Percentiles rank a stretch among this genome's conserved stretches.
These are phyloP conservation scores for Nicotiana tomentosiformis DNA, from an alignment of 257 asterid genomes.

Conservation along the genomic window DNA sequence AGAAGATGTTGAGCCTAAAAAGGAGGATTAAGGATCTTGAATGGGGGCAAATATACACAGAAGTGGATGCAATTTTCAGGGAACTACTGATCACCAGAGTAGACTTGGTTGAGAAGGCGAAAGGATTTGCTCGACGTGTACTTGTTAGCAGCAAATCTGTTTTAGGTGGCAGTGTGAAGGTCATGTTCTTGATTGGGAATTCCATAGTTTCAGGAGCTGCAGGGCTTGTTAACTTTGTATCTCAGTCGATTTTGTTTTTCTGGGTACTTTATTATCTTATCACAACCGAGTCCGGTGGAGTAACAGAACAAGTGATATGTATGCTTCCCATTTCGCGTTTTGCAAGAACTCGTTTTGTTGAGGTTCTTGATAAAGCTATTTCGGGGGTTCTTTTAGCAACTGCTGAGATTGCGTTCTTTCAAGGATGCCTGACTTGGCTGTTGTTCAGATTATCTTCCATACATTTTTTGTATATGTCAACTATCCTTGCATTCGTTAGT, in stretches of 20 bases:
- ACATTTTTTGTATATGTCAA: conserved; percentile 80
- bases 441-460: conserved; percentile 63
- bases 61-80: conserved; percentile 55
- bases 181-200: conserved; percentile 46
- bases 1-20: conserved; percentile 48
- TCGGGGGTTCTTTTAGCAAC: conserved; percentile 84
- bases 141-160: conserved; percentile 60
- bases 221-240: conserved; percentile 61
- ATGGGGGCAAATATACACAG: conserved; percentile 69
- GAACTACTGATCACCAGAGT: conserved; percentile 59
- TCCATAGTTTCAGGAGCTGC: conserved; percentile 97
- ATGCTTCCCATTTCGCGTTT: conserved; percentile 78
- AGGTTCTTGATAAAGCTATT: conserved; percentile 74
- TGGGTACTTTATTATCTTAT: conserved; percentile 82
- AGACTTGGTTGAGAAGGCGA: conserved; percentile 82
- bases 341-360: conserved; percentile 68
- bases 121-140: conserved; percentile 71
- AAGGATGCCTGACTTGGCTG: conserved; percentile 97
- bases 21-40: conserved; percentile 50
- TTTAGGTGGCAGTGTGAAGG: conserved; percentile 69
- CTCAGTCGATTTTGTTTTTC: conserved; percentile 76
- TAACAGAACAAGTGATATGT: conserved; percentile 78
- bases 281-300: conserved; percentile 91
- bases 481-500: conserved; percentile 58
- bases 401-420: conserved; percentile 83